Evolutionary conservation across 192 early-diverging fungal species (phyloP), one percentile per base, ranked within the genome.

Genomic region (Pecoramyces ruminantium): DNA sequence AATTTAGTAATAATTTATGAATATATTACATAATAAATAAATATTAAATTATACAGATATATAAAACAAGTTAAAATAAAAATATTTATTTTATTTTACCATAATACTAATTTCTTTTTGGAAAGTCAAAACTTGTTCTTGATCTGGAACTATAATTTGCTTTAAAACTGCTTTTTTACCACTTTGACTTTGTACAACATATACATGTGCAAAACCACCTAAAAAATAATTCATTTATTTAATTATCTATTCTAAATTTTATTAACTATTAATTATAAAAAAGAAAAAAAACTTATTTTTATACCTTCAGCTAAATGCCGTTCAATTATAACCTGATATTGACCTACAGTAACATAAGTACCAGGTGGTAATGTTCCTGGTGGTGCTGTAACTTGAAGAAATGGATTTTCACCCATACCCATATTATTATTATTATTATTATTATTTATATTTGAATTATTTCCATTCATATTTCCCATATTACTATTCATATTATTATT

Each of bases 201-300:
- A 98, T 28, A 98, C 92, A 86, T 97, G 93, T 16, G 97, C 95
- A 82, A 95, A 94, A 12, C 95, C 96, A 77, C 96, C 95, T 93
- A 79, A 2, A 51, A 80, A 21, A 18, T 17, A n/a, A 78, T 28
- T n/a, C n/a, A n/a, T n/a, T n/a, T n/a, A n/a, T n/a, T n/a, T n/a
- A n/a, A n/a, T n/a, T n/a, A n/a, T n/a, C n/a, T n/a, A n/a, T n/a
- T n/a, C n/a, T n/a, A n/a, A n/a, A n/a, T n/a, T n/a, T n/a, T 51
- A 16, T 29, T 34, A 3, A 81, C 38, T 34, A 79, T 29, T 78
- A 30, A 81, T 27, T 2, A 79, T 78, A 21, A 79, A 16, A 38
- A 39, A 14, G 13, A 28, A 13, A 29, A 14, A 34, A 51, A 78
- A 77, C 29, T 28, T 28, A 21, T 30, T 29, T 28, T 25, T 29